Evolutionary conservation across 306 rosid species (phyloP), one percentile per base, ranked within the genome.

Genomic region (Cucumis sativus): DNA sequence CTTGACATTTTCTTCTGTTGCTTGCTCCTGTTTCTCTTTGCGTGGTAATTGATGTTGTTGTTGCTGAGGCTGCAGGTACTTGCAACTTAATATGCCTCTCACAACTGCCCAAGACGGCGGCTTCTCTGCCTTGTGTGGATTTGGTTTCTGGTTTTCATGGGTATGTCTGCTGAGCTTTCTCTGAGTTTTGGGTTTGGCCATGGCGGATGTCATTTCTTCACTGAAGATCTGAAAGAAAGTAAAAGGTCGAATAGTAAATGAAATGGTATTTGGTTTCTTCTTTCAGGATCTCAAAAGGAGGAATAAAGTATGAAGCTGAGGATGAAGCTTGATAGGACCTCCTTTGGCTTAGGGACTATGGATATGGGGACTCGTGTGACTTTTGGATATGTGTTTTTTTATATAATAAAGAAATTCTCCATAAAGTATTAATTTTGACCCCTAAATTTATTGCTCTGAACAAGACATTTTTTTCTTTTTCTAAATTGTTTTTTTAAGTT

Each of bases 91-190:
- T 13, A 95, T 66, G 79, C 97, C 96, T 87, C 93, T 90, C 10
- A 95, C 81, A 54, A 88, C 89, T 15, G 86, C 81, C 98, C 97
- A 95, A 23, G 97, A 91, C 28, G 92, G 91, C 57, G 86, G 88
- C 67, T 89, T 90, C 77, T 91, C 91, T 61, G 87, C 45, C 83
- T 87, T 91, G 60, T 83, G 91, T 52, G 86, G 88, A 63, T 89
- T 90, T 74, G 80, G 87, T 77, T 88, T 85, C 79, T 88, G 84
- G 56, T 81, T 85, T 58, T 84, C 83, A 72, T 64, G 88, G 37
- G 57, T 83, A 60, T 84, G 86, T 59, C 84, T 89, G 76, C 75
- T 86, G 79, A 87, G 78, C 65, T 83, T 91, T 77, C 76, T 87
- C 7, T 79, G 88, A 20, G 73, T 82, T 86, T 83, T 86, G 78